These are phyloP conservation scores for Pythium chondricola DNA, from an alignment of 352 stramenopile genomes.

Conservation along the genomic window DNA sequence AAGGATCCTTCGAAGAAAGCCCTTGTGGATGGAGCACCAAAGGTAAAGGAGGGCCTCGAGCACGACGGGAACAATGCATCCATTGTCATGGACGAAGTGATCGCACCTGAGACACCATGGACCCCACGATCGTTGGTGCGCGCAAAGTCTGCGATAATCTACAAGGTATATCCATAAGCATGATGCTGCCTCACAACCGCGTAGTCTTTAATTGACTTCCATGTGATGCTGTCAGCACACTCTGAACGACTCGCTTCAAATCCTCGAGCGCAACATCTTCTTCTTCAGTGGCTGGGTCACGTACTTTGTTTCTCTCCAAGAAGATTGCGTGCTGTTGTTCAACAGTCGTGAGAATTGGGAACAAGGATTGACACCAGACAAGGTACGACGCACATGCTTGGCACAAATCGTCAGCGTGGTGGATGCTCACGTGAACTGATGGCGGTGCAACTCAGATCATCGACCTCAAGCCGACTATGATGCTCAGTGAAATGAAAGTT, in stretches of 20 bases:
- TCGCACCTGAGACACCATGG: constrained; percentile 53
- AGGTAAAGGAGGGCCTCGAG: constrained; percentile 20
- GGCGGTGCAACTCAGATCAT: constrained; percentile 60
- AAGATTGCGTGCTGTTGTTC: constrained; percentile 75
- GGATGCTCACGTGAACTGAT: too few relatives aligned
- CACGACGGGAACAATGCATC: constrained; percentile 81
- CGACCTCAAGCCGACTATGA: constrained; percentile 57
- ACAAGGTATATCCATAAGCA: constrained; percentile 59
- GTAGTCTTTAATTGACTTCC: too few relatives aligned
- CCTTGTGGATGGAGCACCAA: constrained; percentile 3
- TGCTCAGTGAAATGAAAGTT: constrained; percentile 84
- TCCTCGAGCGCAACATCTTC: constrained; percentile 80
- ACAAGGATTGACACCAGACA: constrained; percentile 73
- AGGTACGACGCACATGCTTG: constrained; percentile 31
- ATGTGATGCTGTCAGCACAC: constrained; percentile 47
- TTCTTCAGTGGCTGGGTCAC: constrained; percentile 75
- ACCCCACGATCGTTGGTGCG: constrained; percentile 79
- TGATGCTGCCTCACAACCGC: not conserved
- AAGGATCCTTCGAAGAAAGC: constrained; percentile 3
- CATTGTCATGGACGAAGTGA: constrained; percentile 53
- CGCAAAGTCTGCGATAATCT: constrained; percentile 82
- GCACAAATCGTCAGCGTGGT: too few relatives aligned
- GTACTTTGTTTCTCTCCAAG: constrained; percentile 82
- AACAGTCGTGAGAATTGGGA: constrained; percentile 78
- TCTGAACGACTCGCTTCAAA: constrained; percentile 75